A percentile compares a stretch with the other conserved stretches of the same genome.
Conservation (phyloP, 139 green algal species). For the Auxenochlorella protothecoides region DNA sequence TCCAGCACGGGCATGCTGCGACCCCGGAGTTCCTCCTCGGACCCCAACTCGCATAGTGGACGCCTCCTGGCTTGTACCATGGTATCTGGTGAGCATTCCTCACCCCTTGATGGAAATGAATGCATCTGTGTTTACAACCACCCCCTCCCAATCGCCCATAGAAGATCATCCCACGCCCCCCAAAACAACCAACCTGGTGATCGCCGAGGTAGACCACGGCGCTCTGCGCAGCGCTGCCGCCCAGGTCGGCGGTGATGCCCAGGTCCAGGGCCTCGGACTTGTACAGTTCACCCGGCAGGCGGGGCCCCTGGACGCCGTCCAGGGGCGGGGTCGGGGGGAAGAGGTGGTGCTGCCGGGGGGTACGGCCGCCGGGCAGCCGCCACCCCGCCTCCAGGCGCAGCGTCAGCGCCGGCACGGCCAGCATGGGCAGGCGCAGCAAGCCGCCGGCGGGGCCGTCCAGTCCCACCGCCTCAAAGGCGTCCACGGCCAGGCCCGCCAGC, state of each 20-base stretch:
- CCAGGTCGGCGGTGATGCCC: conserved; percentile 8
- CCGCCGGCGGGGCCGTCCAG: conserved; percentile 22
- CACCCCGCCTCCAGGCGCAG: conserved; percentile 15
- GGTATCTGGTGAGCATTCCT: too few species aligned
- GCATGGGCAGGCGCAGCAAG: conserved; percentile 32
- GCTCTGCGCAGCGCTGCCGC: not conserved
- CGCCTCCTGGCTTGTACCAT: too few species aligned
- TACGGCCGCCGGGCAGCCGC: conserved; percentile 33
- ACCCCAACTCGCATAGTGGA: too few species aligned
- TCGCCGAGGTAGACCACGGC: conserved; percentile 27
- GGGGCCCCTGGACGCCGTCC: not conserved
- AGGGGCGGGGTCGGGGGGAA: conserved; percentile 25
- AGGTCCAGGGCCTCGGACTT: conserved; percentile 20
- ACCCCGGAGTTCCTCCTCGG: too few species aligned
- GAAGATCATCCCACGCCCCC: too few species aligned
- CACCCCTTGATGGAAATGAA: too few species aligned
- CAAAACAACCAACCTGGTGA: conserved; percentile 28
- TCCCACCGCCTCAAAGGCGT: conserved; percentile 9
- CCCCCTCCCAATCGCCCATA: too few species aligned
- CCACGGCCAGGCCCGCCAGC: too few species aligned
- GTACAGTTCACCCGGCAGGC: conserved; percentile 23
- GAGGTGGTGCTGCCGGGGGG: conserved; percentile 39
- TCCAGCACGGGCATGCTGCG: too few species aligned
- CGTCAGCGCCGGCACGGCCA: not conserved
- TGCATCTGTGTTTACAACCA: too few species aligned